Evolutionary conservation across 2,329 filamentous ascomycete genomes (phyloP), one percentile per base, ranked within the genome.

Genomic region (Dactylellina leptospora): DNA sequence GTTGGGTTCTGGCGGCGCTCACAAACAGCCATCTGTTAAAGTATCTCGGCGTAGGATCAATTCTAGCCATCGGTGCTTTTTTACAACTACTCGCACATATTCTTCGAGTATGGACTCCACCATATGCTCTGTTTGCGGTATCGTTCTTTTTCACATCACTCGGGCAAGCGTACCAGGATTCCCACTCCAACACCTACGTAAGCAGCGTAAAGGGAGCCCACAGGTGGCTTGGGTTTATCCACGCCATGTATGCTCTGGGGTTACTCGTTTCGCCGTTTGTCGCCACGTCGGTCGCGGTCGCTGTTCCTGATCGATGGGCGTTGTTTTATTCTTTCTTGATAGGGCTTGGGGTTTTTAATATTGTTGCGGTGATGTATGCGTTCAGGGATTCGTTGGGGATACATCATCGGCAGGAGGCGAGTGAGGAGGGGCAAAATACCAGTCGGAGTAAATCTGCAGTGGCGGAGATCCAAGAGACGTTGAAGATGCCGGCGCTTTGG

Each of bases 131-230:
- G 0, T 89, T 85, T 63, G 83, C 82, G 0, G 76, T 84, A 1
- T 85, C 85, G 0, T 89, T 88, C 76, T 85, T 84, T 77, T 72
- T 88, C 5, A 83, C 84, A 0, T 84, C 83, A 8, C 75, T 87
- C 0, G 87, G 87, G 0, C 86, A 88, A 76, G 87, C 85, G 0
- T 88, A 84, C 62, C 85, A 89, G 69, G 87, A 90, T 74, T 84
- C 86, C 0, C 85, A 88, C 20, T 83, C 84, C 0, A 89, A 90
- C 64, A 85, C 85, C 0, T 89, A 86, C 64, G 86, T 88, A 0
- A 82, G 84, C 0, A 80, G 82, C 0, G 77, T 83, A 0, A 81
- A 81, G 8, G 80, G 80, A 13, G 83, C 85, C 0, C 85, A 89
- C 75, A 80, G 85, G 3, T 88, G 85, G 84, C 80, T 89, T 0